Conservation (phyloP, 2,329 filamentous ascomycete genomes). For the Drechslerella stenobrocha region DNA sequence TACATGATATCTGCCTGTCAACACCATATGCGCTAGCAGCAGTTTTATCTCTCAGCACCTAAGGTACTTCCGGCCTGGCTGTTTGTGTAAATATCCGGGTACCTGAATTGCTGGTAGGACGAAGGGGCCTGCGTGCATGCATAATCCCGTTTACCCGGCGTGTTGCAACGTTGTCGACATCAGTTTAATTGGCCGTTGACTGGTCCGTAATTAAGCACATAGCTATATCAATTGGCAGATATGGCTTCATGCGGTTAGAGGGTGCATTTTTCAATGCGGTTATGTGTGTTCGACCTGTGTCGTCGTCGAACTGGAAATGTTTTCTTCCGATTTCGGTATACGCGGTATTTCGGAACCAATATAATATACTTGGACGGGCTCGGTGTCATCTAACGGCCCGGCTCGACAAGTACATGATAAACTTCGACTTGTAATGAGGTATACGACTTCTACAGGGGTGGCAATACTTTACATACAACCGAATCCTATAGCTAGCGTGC, state of each 20-base stretch:
- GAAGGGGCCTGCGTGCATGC: conserved; percentile 4
- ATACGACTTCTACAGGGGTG: too few relatives aligned
- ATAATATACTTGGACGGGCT: neutral
- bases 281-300: neutral
- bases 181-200: neutral
- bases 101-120: conserved; percentile 12
- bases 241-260: conserved; percentile 4
- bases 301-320: neutral
- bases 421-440: too few relatives aligned
- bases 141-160: conserved; percentile 46
- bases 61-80: conserved; percentile 11
- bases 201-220: conserved; percentile 3
- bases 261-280: neutral
- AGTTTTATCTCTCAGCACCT: neutral
- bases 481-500: too few relatives aligned
- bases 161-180: conserved; percentile 19
- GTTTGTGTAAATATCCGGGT: conserved; percentile 7
- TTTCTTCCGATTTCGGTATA: neutral
- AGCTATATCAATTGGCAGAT: conserved; percentile 4
- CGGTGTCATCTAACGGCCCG: too few relatives aligned
- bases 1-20: too few relatives aligned
- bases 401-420: too few relatives aligned
- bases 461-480: too few relatives aligned
- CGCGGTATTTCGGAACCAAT: neutral
- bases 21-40: neutral